Evolutionary conservation across 176 grass and related monocot genomes (phyloP).

Genomic region (Zoysia japonica): DNA sequence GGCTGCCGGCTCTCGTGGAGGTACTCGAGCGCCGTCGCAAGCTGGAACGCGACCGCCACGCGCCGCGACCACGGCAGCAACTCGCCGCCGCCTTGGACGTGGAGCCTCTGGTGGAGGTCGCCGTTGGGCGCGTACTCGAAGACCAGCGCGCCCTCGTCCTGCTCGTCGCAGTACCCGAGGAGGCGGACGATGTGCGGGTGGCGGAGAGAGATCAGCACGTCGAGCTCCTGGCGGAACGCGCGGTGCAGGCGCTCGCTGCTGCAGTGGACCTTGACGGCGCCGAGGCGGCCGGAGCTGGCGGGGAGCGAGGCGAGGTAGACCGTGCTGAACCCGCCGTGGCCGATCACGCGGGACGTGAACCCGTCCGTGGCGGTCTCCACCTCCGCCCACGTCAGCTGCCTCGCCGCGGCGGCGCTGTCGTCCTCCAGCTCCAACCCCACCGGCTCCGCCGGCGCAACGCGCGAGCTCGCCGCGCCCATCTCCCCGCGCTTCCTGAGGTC

Average conservation of each 20-base stretch:
- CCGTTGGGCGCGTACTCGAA: slow-evolving; percentile 82
- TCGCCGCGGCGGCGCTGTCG: neutral
- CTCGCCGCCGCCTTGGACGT: neutral
- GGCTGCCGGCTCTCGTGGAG: slow-evolving; percentile 61
- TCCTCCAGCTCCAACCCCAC: neutral
- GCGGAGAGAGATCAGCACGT: slow-evolving; percentile 64
- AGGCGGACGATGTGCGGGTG: slow-evolving; percentile 78
- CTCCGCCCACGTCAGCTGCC: slow-evolving; percentile 62
- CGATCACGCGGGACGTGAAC: slow-evolving; percentile 69
- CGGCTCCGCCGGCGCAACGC: slow-evolving; percentile 62
- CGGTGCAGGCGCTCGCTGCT: slow-evolving; percentile 74
- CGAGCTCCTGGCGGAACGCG: slow-evolving; percentile 72
- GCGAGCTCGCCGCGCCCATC: slow-evolving; percentile 42
- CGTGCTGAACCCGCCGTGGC: slow-evolving; percentile 82
- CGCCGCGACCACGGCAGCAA: slow-evolving; percentile 55
- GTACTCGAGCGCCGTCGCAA: slow-evolving; percentile 74
- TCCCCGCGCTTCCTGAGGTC: slow-evolving; percentile 47
- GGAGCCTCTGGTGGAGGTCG: slow-evolving; percentile 67
- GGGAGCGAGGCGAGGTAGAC: slow-evolving; percentile 69
- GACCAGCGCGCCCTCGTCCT: slow-evolving; percentile 59
- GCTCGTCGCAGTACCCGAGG: slow-evolving; percentile 75
- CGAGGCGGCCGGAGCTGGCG: slow-evolving; percentile 33
- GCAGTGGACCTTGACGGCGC: slow-evolving; percentile 73
- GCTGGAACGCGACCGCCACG: slow-evolving; percentile 63
- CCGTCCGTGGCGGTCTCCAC: slow-evolving; percentile 58